A percentile compares a stretch with the other conserved stretches of the same genome.
These are phyloP conservation scores for Gossypium sturtianum DNA, from an alignment of 345 rosid species.

Conservation along the genomic window DNA sequence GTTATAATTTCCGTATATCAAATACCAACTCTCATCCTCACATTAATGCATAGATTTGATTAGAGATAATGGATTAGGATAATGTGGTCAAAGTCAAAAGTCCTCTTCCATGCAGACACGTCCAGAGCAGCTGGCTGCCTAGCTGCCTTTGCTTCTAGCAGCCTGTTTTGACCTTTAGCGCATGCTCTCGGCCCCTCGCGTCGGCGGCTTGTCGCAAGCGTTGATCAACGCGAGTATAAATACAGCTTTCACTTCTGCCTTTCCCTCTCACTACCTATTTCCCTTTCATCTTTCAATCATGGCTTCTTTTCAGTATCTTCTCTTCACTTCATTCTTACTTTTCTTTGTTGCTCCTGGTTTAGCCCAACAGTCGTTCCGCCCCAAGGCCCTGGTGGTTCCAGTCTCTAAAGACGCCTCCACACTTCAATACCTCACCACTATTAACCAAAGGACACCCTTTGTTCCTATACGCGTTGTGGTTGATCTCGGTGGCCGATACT, in stretches of 20 bases:
- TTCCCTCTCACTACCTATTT: neutral
- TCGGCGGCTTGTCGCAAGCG: neutral
- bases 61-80: neutral
- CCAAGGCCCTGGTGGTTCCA: constrained; percentile 50
- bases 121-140: neutral
- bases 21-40: too few relatives aligned
- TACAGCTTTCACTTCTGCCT: neutral
- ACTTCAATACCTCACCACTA: constrained; percentile 49
- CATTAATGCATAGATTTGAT: neutral
- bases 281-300: neutral
- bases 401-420: constrained; percentile 53
- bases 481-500: constrained; percentile 56
- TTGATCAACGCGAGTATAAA: constrained; percentile 1
- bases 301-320: constrained; percentile 1
- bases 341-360: constrained; percentile 11
- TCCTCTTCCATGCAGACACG: neutral
- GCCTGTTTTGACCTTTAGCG: neutral
- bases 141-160: neutral
- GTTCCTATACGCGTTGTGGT: constrained; percentile 38
- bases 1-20: too few relatives aligned
- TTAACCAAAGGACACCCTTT: constrained; percentile 54
- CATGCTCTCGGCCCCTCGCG: neutral
- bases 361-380: constrained; percentile 54
- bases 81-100: constrained; percentile 1
- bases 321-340: constrained; percentile 13